A percentile compares a stretch with the other conserved stretches of the same genome.
Conservation (phyloP, 352 stramenopile species). For the Pythium inflatum region DNA sequence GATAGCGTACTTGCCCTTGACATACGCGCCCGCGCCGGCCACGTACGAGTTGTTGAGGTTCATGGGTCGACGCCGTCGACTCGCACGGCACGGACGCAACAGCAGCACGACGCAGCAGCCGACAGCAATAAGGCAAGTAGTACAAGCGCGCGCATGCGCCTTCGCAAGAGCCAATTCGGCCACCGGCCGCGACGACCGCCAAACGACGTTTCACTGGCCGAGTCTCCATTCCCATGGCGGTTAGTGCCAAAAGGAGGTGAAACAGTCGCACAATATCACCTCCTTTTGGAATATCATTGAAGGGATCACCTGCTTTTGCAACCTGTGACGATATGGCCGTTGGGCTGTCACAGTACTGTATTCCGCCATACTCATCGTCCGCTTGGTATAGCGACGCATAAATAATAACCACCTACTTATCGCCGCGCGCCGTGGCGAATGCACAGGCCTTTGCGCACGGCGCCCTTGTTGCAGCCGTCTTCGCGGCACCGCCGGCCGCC, state of each 20-base stretch:
- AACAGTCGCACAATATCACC: background rate
- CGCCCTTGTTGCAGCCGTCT: constrained; percentile 65
- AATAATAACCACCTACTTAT: constrained; percentile 22
- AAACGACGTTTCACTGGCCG: constrained; percentile 34
- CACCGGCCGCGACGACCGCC: constrained; percentile 1
- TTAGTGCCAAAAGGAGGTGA: constrained; percentile 25
- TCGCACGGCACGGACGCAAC: background rate
- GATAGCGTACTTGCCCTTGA: constrained; percentile 84
- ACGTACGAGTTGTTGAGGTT: constrained; percentile 83
- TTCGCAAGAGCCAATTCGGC: constrained; percentile 18
- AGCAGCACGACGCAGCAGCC: background rate
- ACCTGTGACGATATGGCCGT: constrained; percentile 13
- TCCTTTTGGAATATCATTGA: background rate
- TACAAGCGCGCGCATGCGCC: background rate
- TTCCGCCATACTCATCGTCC: background rate
- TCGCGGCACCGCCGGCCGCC: constrained; percentile 63
- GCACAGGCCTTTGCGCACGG: constrained; percentile 71
- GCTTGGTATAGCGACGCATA: background rate
- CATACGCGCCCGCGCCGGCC: constrained; percentile 67
- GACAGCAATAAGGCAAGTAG: constrained; percentile 1
- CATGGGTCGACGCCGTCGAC: too few relatives aligned
- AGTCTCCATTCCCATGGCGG: constrained; percentile 8
- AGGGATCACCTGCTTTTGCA: constrained; percentile 5
- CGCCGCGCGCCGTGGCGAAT: constrained; percentile 58
- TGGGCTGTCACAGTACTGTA: constrained; percentile 13